phyloP scores from a whole-genome alignment of 1,284 basidiomycete genomes.

The Ceratobasidium papillatum region DNA sequence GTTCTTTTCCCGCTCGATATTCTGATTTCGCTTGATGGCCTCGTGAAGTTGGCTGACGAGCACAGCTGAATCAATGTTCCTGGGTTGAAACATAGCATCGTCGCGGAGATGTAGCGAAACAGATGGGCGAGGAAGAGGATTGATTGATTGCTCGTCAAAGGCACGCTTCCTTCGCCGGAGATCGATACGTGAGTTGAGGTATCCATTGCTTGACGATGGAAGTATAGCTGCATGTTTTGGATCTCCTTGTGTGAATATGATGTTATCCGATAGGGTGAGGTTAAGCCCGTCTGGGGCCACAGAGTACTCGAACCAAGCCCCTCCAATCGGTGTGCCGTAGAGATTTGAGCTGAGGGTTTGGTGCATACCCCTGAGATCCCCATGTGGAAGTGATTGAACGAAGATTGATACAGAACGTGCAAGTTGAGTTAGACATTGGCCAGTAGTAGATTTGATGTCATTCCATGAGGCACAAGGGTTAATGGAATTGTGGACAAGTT shows the following conservation, averaged over 20 bases:
- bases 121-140: neutral
- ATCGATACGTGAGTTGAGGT: constrained; percentile 35
- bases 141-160: neutral
- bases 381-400: neutral
- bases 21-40: neutral
- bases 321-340: constrained; percentile 3
- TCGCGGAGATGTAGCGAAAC: constrained; percentile 9
- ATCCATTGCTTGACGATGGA: constrained; percentile 14
- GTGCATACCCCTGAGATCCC: neutral
- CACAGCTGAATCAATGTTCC: neutral
- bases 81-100: constrained; percentile 13
- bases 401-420: neutral
- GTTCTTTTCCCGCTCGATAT: neutral
- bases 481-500: neutral
- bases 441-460: too few relatives aligned
- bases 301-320: neutral
- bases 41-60: constrained; percentile 15
- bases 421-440: neutral
- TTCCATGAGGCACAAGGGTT: neutral
- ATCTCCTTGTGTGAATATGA: neutral
- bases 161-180: constrained; percentile 33
- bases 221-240: neutral
- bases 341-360: neutral
- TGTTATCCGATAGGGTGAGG: neutral
- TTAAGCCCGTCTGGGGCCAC: neutral